Percentiles rank a stretch among this genome's conserved stretches.
Conservation (phyloP, 371 early-diverging fungal genomes). For the Ordospora colligata region DNA sequence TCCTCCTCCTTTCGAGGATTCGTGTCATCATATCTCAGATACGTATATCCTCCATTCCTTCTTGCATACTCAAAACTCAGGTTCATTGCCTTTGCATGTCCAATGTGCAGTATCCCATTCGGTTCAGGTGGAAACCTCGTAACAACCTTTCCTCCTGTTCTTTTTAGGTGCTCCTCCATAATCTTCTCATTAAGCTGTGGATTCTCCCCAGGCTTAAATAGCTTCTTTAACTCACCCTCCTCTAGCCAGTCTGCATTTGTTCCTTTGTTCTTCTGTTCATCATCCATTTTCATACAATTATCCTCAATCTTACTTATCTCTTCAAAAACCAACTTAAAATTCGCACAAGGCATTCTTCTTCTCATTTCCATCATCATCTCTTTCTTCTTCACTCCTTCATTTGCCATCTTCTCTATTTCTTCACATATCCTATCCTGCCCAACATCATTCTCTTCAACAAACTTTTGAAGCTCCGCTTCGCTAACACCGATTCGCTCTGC, state of each 20-base stretch:
- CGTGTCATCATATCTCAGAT: conserved; percentile 95
- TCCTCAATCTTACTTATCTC: conserved; percentile 15
- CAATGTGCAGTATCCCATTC: conserved; percentile 93
- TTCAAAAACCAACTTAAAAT: conserved; percentile 34
- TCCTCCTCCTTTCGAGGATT: conserved; percentile 96
- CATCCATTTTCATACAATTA: not conserved
- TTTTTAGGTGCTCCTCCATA: conserved; percentile 77
- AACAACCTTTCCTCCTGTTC: conserved; percentile 80
- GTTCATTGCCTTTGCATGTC: conserved; percentile 98
- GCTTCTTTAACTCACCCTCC: conserved; percentile 61
- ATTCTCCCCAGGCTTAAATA: conserved; percentile 93
- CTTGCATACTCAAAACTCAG: conserved; percentile 92
- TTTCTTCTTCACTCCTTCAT: conserved; percentile 13
- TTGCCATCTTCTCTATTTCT: not conserved
- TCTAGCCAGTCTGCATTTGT: conserved; percentile 34
- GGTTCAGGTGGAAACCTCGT: conserved; percentile 99
- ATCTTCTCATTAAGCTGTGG: conserved; percentile 81
- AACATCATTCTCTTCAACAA: conserved; percentile 23
- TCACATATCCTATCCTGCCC: conserved; percentile 15
- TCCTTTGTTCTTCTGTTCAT: not conserved
- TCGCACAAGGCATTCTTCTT: conserved; percentile 25
- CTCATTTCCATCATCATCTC: conserved; percentile 38
- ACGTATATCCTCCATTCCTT: conserved; percentile 77
- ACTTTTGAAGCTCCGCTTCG: conserved; percentile 19
- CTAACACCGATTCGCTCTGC: not conserved